Conservation (phyloP, 140 eudicot species). For the Erigeron philadelphicus region DNA sequence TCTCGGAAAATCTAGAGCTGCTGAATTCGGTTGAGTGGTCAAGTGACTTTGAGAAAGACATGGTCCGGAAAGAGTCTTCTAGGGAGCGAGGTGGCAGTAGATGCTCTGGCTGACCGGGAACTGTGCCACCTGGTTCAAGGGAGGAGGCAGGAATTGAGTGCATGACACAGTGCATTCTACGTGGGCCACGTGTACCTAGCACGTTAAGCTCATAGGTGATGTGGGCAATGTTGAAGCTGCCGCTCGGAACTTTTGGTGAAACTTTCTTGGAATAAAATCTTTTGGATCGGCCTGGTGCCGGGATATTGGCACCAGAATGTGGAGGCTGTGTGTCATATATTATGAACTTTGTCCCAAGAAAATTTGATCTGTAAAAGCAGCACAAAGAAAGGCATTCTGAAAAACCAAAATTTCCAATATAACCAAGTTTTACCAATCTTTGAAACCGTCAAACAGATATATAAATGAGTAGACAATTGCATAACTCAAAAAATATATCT, state of each 20-base stretch:
- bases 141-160: slow-evolving; percentile 75
- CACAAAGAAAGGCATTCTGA: neutral
- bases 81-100: slow-evolving; percentile 75
- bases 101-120: slow-evolving; percentile 83
- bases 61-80: slow-evolving; percentile 79
- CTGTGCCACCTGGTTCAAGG: slow-evolving; percentile 64
- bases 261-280: slow-evolving; percentile 77
- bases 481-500: neutral
- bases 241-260: slow-evolving; percentile 83
- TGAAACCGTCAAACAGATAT: neutral
- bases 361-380: slow-evolving; percentile 55
- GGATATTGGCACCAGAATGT: slow-evolving; percentile 46
- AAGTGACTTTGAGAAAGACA: slow-evolving; percentile 72
- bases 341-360: slow-evolving; percentile 83
- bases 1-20: slow-evolving; percentile 68
- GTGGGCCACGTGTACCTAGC: slow-evolving; percentile 88
- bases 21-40: slow-evolving; percentile 75
- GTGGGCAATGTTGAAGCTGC: slow-evolving; percentile 85
- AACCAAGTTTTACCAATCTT: neutral
- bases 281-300: slow-evolving; percentile 69
- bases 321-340: slow-evolving; percentile 93
- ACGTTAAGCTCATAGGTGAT: slow-evolving; percentile 86
- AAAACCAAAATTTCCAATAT: neutral
- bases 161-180: slow-evolving; percentile 90
- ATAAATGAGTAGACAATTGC: neutral